Evolutionary conservation across 208 protist species (phyloP).

Genomic region (Trypanosoma grayi): DNA sequence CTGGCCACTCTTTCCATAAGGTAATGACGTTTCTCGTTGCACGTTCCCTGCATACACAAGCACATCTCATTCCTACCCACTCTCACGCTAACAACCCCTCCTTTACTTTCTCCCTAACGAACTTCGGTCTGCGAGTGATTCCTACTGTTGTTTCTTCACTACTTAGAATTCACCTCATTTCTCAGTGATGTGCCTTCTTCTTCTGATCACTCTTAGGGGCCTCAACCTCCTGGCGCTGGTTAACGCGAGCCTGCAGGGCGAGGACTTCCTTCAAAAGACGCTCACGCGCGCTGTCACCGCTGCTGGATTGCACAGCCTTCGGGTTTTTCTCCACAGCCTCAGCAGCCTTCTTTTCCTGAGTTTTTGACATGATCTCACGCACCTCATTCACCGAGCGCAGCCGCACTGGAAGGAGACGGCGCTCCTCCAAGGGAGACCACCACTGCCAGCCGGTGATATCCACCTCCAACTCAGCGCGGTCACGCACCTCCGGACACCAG

Average conservation of each 20-base stretch:
- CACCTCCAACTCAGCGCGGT: constrained; percentile 88
- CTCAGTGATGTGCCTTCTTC: constrained; percentile 71
- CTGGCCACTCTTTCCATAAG: too few relatives aligned
- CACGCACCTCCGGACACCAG: constrained; percentile 92
- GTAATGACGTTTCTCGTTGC: too few relatives aligned
- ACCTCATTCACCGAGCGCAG: constrained; percentile 89
- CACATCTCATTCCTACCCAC: too few relatives aligned
- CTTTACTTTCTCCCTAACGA: constrained; percentile 1
- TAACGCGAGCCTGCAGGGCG: constrained; percentile 83
- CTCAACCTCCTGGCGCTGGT: constrained; percentile 76
- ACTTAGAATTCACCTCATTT: constrained; percentile 1
- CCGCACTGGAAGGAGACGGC: constrained; percentile 80
- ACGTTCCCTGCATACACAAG: too few relatives aligned
- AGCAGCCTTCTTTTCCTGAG: constrained; percentile 71
- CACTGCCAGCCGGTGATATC: constrained; percentile 86
- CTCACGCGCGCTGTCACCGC: constrained; percentile 73
- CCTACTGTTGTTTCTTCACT: constrained; percentile 11
- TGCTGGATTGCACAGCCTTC: constrained; percentile 36
- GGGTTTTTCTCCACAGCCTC: constrained; percentile 50
- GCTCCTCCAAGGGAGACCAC: constrained; percentile 86
- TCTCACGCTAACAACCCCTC: too few relatives aligned
- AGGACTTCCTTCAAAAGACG: constrained; percentile 89
- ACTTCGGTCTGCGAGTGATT: not conserved
- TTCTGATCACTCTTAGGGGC: constrained; percentile 30
- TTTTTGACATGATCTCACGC: constrained; percentile 84